Evolutionary conservation across 345 rosid genomes (phyloP).

Genomic region (Citrus sinensis): DNA sequence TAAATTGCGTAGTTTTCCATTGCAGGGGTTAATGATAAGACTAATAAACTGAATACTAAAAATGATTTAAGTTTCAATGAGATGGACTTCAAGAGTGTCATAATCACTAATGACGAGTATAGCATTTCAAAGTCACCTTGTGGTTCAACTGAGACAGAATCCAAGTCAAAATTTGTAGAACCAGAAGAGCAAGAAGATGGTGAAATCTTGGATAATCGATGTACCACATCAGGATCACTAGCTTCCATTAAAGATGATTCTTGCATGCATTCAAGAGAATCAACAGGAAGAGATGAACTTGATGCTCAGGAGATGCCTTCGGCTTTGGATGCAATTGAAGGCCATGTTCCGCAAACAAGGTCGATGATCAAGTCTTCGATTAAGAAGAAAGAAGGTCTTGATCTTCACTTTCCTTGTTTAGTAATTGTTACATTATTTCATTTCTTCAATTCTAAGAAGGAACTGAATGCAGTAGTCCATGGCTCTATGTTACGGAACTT

Average conservation of each 20-base stretch:
- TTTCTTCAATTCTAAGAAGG: neutral
- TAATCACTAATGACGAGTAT: conserved; percentile 58
- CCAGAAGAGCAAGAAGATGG: conserved; percentile 21
- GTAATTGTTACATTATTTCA: neutral
- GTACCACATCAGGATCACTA: conserved; percentile 19
- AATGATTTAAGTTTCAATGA: conserved; percentile 33
- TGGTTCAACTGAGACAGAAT: conserved; percentile 25
- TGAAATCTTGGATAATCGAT: conserved; percentile 15
- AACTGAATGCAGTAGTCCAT: neutral
- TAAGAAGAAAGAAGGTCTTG: conserved; percentile 3
- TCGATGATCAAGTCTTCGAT: neutral
- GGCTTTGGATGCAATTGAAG: conserved; percentile 74
- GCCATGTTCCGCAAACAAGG: conserved; percentile 56
- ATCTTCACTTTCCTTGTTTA: neutral
- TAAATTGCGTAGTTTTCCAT: neutral
- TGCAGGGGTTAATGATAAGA: conserved; percentile 48
- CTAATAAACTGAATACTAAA: conserved; percentile 26
- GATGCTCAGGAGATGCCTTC: neutral
- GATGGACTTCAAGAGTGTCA: conserved; percentile 55
- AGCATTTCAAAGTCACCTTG: conserved; percentile 51
- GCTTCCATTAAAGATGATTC: conserved; percentile 20
- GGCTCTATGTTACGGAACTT: neutral
- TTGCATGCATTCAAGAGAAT: conserved; percentile 11
- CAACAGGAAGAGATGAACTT: neutral
- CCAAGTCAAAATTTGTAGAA: conserved; percentile 23